Conservation (phyloP, 1,284 basidiomycete species). For the Earliella scabrosa region DNA sequence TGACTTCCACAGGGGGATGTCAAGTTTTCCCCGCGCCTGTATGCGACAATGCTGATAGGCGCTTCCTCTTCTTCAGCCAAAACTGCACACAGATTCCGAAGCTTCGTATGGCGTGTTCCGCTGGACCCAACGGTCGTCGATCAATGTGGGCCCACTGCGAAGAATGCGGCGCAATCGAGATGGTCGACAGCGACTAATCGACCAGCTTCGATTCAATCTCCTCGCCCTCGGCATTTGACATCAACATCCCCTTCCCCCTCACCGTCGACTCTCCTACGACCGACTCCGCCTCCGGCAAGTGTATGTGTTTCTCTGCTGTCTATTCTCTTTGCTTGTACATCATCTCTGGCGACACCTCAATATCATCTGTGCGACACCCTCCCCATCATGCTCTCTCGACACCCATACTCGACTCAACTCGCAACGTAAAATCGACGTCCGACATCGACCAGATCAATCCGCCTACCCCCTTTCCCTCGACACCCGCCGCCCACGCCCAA, state of each 20-base stretch:
- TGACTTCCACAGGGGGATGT: not conserved
- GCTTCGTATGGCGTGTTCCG: slow-evolving; percentile 42
- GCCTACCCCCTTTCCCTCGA: slow-evolving; percentile 1
- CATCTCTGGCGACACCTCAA: slow-evolving; percentile 17
- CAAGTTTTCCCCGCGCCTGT: slow-evolving; percentile 4
- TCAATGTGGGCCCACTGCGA: slow-evolving; percentile 89
- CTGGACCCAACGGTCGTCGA: slow-evolving; percentile 39
- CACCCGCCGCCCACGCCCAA: slow-evolving; percentile 6
- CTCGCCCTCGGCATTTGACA: slow-evolving; percentile 4
- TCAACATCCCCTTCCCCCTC: not conserved
- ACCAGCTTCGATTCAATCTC: not conserved
- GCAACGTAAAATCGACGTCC: slow-evolving; percentile 15
- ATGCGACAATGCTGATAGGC: slow-evolving; percentile 26
- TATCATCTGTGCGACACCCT: not conserved
- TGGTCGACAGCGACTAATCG: slow-evolving; percentile 74
- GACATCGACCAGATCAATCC: slow-evolving; percentile 12
- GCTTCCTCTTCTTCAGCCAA: slow-evolving; percentile 43
- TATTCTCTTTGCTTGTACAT: slow-evolving; percentile 19
- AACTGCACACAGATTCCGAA: slow-evolving; percentile 79
- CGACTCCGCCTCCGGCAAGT: slow-evolving; percentile 3
- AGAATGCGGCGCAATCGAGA: slow-evolving; percentile 85
- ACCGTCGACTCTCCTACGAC: not conserved
- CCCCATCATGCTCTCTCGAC: slow-evolving; percentile 2
- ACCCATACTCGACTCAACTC: not conserved
- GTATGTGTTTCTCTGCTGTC: slow-evolving; percentile 14